phyloP scores from a whole-genome alignment of 1,139 yeast genomes.

The Candida tropicalis region DNA sequence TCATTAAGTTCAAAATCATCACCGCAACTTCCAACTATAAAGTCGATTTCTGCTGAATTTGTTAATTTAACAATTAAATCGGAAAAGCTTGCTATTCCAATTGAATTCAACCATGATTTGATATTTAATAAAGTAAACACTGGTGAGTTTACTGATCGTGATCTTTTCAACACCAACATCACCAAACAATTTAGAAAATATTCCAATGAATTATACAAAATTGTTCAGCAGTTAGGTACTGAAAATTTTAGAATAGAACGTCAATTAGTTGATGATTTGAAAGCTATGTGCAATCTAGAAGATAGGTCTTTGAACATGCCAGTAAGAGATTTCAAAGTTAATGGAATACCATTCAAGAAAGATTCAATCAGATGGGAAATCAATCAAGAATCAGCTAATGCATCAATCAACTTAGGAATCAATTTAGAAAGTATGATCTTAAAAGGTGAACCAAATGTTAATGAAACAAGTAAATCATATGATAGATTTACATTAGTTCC shows the following conservation, averaged over 20 bases:
- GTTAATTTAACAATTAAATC: constrained; percentile 38
- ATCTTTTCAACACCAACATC: constrained; percentile 28
- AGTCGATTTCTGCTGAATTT: constrained; percentile 32
- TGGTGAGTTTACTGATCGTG: constrained; percentile 23
- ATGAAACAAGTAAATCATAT: constrained; percentile 10
- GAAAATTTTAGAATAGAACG: constrained; percentile 33
- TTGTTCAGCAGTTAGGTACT: constrained; percentile 26
- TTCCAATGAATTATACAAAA: constrained; percentile 23
- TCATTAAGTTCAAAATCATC: constrained; percentile 4
- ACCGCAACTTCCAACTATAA: constrained; percentile 30
- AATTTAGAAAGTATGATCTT: constrained; percentile 14
- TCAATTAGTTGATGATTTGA: constrained; percentile 34
- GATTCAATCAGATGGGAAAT: constrained; percentile 10
- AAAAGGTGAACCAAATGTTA: constrained; percentile 13
- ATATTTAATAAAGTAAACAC: constrained; percentile 26
- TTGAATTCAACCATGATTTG: constrained; percentile 45
- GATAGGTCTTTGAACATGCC: constrained; percentile 30
- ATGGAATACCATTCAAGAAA: constrained; percentile 9
- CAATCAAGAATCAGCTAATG: constrained; percentile 1
- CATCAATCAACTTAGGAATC: constrained; percentile 15
- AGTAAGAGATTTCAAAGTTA: constrained; percentile 19
- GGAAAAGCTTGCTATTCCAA: constrained; percentile 34
- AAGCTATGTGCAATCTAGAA: constrained; percentile 29
- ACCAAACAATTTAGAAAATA: constrained; percentile 24
- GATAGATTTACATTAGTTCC: constrained; percentile 36